Evolutionary conservation across 2,329 filamentous ascomycete species (phyloP).

Genomic region (Cladosporium colombiae): DNA sequence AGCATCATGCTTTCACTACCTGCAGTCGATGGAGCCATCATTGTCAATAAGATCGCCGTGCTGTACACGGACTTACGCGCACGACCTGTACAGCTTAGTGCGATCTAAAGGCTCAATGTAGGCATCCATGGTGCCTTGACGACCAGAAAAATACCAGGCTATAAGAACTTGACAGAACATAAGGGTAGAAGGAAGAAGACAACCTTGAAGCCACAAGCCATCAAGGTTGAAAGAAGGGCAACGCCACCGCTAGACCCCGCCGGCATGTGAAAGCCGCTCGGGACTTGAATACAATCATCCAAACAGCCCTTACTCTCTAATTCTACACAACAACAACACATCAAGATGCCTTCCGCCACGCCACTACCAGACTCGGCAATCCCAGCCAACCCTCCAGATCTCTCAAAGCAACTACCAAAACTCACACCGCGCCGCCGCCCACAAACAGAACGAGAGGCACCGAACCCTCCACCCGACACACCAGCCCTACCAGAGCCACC

Average conservation of each 20-base stretch:
- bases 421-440: conserved; percentile 65
- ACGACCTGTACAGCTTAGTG: not conserved
- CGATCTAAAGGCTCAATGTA: not conserved
- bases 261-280: conserved; percentile 4
- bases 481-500: conserved; percentile 71
- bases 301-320: not conserved
- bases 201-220: not conserved
- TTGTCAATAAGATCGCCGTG: not conserved
- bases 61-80: not conserved
- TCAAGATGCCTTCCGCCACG: conserved; percentile 26
- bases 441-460: conserved; percentile 43
- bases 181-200: not conserved
- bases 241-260: conserved; percentile 1
- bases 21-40: not conserved
- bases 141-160: no score
- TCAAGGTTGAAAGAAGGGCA: conserved; percentile 1
- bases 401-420: conserved; percentile 62
- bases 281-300: not conserved
- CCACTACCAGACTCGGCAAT: conserved; percentile 19
- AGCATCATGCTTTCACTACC: not conserved
- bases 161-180: no score
- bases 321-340: not conserved
- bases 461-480: conserved; percentile 69
- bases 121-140: not conserved
- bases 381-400: conserved; percentile 42